Evolutionary conservation across 1,284 basidiomycete genomes (phyloP).

Genomic region (Rhodotorula sp.): DNA sequence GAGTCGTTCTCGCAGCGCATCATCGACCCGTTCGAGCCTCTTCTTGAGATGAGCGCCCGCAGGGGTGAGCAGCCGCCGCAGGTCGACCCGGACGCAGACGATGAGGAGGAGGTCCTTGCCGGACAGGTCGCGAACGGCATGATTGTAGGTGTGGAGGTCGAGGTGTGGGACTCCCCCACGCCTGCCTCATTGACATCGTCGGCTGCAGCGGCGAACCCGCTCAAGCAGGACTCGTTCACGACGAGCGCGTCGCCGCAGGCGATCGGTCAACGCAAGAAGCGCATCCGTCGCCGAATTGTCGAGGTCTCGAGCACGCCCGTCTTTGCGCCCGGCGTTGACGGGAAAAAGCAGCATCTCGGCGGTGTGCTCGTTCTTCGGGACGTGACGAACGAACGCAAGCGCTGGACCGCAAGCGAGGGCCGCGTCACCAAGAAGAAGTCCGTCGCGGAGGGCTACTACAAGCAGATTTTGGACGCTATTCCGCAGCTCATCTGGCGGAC

Average conservation of each 20-base stretch:
- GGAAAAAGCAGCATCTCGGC: constrained; percentile 37
- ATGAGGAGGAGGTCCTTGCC: constrained; percentile 21
- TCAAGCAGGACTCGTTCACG: constrained; percentile 12
- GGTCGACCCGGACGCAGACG: not conserved
- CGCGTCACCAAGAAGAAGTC: constrained; percentile 13
- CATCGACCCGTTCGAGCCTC: constrained; percentile 41
- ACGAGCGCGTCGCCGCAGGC: constrained; percentile 8
- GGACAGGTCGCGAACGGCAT: constrained; percentile 18
- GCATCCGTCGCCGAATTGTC: constrained; percentile 39
- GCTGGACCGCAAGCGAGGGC: not conserved
- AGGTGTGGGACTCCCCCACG: constrained; percentile 17
- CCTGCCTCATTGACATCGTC: constrained; percentile 5
- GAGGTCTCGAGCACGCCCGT: constrained; percentile 37
- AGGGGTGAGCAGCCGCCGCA: constrained; percentile 26
- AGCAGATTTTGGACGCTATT: constrained; percentile 37
- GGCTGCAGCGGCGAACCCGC: not conserved
- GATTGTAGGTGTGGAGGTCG: constrained; percentile 38
- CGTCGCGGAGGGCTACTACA: constrained; percentile 18
- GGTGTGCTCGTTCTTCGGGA: constrained; percentile 40
- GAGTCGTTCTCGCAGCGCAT: constrained; percentile 36
- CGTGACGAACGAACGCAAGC: constrained; percentile 32
- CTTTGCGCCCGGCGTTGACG: constrained; percentile 14
- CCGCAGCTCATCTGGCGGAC: constrained; percentile 52
- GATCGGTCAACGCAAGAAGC: constrained; percentile 21
- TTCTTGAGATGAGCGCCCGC: constrained; percentile 38